These are phyloP conservation scores for Aristolochia contorta DNA, from an alignment of 164 flowering plant species.

Conservation along the genomic window DNA sequence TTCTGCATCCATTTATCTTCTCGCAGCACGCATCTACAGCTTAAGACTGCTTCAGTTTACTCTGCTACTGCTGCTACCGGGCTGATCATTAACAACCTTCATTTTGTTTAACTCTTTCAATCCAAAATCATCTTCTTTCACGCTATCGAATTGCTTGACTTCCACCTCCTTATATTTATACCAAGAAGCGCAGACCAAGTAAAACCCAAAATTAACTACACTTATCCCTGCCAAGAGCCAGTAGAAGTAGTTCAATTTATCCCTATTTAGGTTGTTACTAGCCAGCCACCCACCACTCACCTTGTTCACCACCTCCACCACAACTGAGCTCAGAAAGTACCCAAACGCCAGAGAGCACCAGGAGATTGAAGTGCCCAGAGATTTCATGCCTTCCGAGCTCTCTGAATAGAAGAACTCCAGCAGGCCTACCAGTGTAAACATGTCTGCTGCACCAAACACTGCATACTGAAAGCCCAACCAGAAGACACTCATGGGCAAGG, in stretches of 20 bases:
- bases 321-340: constrained; percentile 46
- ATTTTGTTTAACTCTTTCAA: too few relatives aligned
- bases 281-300: constrained; percentile 66
- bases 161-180: constrained; percentile 50
- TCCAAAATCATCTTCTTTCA: neutral
- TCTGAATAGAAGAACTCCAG: constrained; percentile 64
- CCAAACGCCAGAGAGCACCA: constrained; percentile 65
- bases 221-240: constrained; percentile 52
- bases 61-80: too few relatives aligned
- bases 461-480: constrained; percentile 63
- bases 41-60: too few relatives aligned
- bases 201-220: constrained; percentile 43
- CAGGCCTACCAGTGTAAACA: constrained; percentile 63
- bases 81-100: too few relatives aligned
- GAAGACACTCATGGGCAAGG: constrained; percentile 50
- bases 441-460: constrained; percentile 56
- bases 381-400: constrained; percentile 59
- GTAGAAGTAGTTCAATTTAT: constrained; percentile 56
- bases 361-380: constrained; percentile 48
- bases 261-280: constrained; percentile 50
- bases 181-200: constrained; percentile 59
- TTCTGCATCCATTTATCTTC: too few relatives aligned
- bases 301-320: constrained; percentile 57
- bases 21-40: too few relatives aligned
- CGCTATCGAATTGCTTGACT: constrained; percentile 7